Base-by-base conservation (phyloP, 768 basidiomycete species). In the Coprinopsis strossmayeri region DNA sequence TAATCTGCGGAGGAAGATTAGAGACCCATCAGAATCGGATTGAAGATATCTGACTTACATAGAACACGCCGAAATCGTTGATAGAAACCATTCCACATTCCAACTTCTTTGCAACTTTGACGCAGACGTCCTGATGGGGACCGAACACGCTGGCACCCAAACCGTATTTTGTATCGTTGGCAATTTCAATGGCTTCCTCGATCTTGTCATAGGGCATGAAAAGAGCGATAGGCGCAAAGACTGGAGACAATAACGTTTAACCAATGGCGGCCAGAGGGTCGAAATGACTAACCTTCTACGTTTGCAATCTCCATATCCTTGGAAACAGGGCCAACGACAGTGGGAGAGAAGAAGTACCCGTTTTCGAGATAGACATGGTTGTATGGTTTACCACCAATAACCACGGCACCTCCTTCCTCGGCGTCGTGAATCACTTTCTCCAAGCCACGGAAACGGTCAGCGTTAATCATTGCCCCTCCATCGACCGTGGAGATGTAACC, bases 31-130 rank as follows among this genome's bases (percentile, higher is more conserved):
- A n/a, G n/a, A n/a, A n/a, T n/a, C n/a, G n/a, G n/a, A n/a, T n/a
- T n/a, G n/a, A n/a, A n/a, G n/a, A n/a, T n/a, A n/a, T n/a, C n/a
- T n/a, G n/a, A 71, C 82, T 71, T 59, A 89, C 82, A 61, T 92
- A 91, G 68, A 83, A 91, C 5, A 87, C 84, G 11, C 79, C 92
- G 61, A 91, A 96, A 68, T 98, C 96, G 57, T 98, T 98, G 53
- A 96, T 75, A 17, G 93, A 84, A 2, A 98, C 95, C 96, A 99
- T 98, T 39, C 95, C 95, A 57, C 91, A 94, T 45, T 95, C 82
- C 44, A 99, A 69, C 41, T 72, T 69, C 55, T 82, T 81, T 24
- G 93, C 93, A 18, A 98, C 85, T 41, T 84, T 71, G 46, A 90
- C 56, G 59, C 91, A 92, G 35, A 86, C 69, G 34, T 77, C 75